Percentiles rank a stretch among this genome's conserved stretches.
These are phyloP conservation scores for Hylodesmum podocarpum DNA, from an alignment of 306 rosid species.

Conservation along the genomic window DNA sequence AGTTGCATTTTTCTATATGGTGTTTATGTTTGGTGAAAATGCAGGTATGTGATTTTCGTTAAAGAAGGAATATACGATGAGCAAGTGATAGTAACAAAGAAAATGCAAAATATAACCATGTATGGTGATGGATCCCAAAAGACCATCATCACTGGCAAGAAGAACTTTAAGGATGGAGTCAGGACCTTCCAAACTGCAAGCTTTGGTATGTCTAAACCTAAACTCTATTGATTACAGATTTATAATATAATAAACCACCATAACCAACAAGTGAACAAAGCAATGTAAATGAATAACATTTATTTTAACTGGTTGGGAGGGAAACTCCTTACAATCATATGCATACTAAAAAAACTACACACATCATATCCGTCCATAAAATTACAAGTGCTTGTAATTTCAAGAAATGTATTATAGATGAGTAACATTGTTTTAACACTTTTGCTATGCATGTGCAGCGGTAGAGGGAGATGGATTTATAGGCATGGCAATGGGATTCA, in stretches of 20 bases:
- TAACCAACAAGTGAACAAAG: too few relatives aligned
- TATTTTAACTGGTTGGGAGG: too few relatives aligned
- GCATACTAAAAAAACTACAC: too few relatives aligned
- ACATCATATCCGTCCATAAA: background rate
- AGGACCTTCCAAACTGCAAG: conserved; percentile 69
- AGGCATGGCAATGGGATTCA: conserved; percentile 72
- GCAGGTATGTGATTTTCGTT: conserved; percentile 74
- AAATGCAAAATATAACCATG: conserved; percentile 67
- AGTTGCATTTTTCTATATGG: background rate
- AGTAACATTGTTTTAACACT: background rate
- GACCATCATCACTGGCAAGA: conserved; percentile 71
- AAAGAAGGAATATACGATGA: conserved; percentile 81
- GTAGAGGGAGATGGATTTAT: conserved; percentile 77
- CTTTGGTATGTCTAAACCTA: conserved; percentile 52
- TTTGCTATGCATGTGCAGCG: conserved; percentile 45
- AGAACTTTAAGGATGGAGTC: conserved; percentile 67
- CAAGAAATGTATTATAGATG: background rate
- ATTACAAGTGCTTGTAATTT: background rate
- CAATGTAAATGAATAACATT: too few relatives aligned
- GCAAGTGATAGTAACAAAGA: conserved; percentile 53
- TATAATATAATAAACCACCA: background rate
- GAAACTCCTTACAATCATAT: too few relatives aligned
- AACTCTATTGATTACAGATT: background rate
- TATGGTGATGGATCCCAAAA: conserved; percentile 95
- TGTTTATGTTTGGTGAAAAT: background rate